These are phyloP conservation scores for Pyrenochaeta sp. DNA, from an alignment of 2,329 filamentous ascomycete species.

Conservation along the genomic window DNA sequence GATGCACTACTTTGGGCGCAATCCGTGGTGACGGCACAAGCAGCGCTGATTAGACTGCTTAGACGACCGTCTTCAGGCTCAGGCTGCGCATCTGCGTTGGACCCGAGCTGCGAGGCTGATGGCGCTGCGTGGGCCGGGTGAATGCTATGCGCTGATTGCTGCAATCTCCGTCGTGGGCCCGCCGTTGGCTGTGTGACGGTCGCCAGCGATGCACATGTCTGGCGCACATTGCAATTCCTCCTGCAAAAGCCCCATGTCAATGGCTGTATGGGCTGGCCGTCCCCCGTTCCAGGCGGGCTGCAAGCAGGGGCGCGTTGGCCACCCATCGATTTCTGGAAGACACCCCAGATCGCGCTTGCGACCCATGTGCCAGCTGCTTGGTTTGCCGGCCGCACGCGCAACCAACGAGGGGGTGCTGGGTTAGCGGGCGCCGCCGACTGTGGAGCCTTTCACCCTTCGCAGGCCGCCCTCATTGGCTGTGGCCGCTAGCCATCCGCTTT, in stretches of 20 bases:
- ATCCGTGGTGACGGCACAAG: conserved; percentile 35
- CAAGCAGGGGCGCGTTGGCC: conserved; percentile 26
- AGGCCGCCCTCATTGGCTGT: conserved; percentile 15
- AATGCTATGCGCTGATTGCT: conserved; percentile 35
- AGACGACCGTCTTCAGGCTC: too few species aligned
- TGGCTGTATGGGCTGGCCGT: conserved; percentile 23
- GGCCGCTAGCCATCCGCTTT: conserved; percentile 19
- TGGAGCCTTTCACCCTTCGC: conserved; percentile 18
- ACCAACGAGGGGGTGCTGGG: conserved; percentile 37
- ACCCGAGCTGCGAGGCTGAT: conserved; percentile 33
- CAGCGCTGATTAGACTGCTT: too few species aligned
- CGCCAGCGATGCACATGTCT: conserved; percentile 28
- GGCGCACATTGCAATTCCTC: conserved; percentile 36
- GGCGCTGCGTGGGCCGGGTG: conserved; percentile 22
- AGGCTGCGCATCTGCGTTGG: conserved; percentile 12
- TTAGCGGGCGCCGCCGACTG: conserved; percentile 22
- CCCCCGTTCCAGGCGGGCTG: conserved; percentile 26
- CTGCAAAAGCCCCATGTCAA: conserved; percentile 28
- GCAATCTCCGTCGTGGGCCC: conserved; percentile 42
- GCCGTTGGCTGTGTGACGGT: conserved; percentile 42
- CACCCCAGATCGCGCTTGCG: conserved; percentile 45
- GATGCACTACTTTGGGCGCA: conserved; percentile 26
- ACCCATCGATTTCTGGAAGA: conserved; percentile 45
- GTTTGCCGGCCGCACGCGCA: conserved; percentile 40
- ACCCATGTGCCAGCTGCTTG: conserved; percentile 40